Evolutionary conservation across 1,139 yeast species (phyloP).

Genomic region (Hyphopichia burtonii): DNA sequence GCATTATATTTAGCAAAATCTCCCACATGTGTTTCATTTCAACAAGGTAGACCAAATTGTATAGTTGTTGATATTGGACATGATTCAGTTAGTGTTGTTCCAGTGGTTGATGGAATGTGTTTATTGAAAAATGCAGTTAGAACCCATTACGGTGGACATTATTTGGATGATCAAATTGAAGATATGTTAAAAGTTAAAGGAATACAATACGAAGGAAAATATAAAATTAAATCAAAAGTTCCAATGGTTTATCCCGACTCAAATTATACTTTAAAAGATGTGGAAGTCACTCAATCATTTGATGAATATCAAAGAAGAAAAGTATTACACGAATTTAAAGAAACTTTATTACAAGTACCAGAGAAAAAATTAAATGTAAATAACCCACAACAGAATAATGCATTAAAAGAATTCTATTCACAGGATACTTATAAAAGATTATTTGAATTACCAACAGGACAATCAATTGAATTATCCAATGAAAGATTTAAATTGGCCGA

Average conservation of each 20-base stretch:
- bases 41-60: constrained; percentile 92
- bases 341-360: constrained; percentile 57
- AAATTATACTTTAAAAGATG: constrained; percentile 27
- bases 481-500: constrained; percentile 76
- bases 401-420: constrained; percentile 28
- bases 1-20: constrained; percentile 84
- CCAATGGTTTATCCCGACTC: constrained; percentile 35
- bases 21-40: constrained; percentile 90
- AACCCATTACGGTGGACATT: constrained; percentile 66
- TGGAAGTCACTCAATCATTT: constrained; percentile 37
- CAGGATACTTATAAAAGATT: constrained; percentile 44
- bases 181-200: constrained; percentile 21
- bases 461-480: constrained; percentile 35
- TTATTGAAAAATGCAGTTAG: constrained; percentile 69
- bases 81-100: constrained; percentile 79
- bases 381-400: constrained; percentile 14
- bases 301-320: constrained; percentile 33
- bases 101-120: constrained; percentile 91
- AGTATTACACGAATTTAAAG: constrained; percentile 62
- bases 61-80: constrained; percentile 93
- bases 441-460: constrained; percentile 81
- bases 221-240: constrained; percentile 34
- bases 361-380: constrained; percentile 34
- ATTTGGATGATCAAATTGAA: constrained; percentile 46
- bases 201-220: constrained; percentile 14